Evolutionary conservation across 164 flowering plant genomes (phyloP).

Genomic region (Macadamia tetraphylla): DNA sequence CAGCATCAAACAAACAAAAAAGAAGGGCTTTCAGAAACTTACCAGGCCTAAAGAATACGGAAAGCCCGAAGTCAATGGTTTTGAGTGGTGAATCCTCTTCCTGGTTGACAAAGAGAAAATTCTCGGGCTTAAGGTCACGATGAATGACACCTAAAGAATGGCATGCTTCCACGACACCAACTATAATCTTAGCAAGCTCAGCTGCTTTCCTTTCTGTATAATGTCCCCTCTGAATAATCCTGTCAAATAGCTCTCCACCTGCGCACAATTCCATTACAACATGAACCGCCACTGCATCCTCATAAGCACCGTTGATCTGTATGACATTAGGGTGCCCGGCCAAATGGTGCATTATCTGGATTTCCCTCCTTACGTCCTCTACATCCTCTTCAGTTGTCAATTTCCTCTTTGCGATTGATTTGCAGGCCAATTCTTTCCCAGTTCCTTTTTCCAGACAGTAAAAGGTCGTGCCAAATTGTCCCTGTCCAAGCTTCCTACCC

Average conservation of each 20-base stretch:
- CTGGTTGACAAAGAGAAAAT: conserved; percentile 28
- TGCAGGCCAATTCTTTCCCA: conserved; percentile 30
- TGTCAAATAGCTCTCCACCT: conserved; percentile 35
- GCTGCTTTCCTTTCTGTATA: conserved; percentile 34
- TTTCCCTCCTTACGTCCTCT: conserved; percentile 36
- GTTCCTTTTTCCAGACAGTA: conserved; percentile 21
- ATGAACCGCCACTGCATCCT: conserved; percentile 30
- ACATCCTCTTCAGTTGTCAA: conserved; percentile 26
- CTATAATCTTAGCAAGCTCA: conserved; percentile 18
- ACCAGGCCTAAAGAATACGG: conserved; percentile 36
- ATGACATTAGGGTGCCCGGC: conserved; percentile 30
- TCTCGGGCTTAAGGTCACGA: conserved; percentile 39
- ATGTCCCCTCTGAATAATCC: conserved; percentile 34
- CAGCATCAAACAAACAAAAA: not conserved
- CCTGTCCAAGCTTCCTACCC: conserved; percentile 35
- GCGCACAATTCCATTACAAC: conserved; percentile 37
- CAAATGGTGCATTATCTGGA: conserved; percentile 37
- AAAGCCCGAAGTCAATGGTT: conserved; percentile 35
- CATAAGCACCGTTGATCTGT: conserved; percentile 27
- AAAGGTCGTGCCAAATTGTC: conserved; percentile 33
- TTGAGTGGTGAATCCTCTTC: conserved; percentile 31
- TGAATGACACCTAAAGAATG: conserved; percentile 38
- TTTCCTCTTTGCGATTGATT: conserved; percentile 34
- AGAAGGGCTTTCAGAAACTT: not conserved
- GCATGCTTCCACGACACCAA: conserved; percentile 31